Evolutionary conservation across 495 filamentous ascomycete species (phyloP).

Genomic region (Massariosphaeria phaeospora): DNA sequence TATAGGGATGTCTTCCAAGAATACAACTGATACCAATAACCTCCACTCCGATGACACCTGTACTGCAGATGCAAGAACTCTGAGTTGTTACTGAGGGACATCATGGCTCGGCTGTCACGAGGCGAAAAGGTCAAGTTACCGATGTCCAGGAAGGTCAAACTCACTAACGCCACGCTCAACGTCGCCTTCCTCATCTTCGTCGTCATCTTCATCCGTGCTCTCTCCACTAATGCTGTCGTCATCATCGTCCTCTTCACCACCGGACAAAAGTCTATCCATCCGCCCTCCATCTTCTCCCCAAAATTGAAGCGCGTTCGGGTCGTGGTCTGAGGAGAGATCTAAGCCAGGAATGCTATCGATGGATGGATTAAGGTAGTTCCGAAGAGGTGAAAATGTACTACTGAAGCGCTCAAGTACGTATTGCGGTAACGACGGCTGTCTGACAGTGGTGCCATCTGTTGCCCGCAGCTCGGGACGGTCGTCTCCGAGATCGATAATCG

Average conservation of each 20-base stretch:
- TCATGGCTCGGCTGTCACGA: too few relatives aligned
- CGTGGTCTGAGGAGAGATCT: slow-evolving; percentile 22
- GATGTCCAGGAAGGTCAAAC: slow-evolving; percentile 33
- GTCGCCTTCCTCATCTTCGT: slow-evolving; percentile 34
- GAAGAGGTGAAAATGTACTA: slow-evolving; percentile 9
- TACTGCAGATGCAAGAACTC: too few relatives aligned
- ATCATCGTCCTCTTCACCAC: slow-evolving; percentile 31
- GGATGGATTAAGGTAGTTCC: slow-evolving; percentile 20
- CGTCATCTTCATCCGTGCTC: slow-evolving; percentile 30
- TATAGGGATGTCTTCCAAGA: slow-evolving; percentile 1
- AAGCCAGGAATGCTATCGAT: slow-evolving; percentile 15
- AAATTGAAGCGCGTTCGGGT: slow-evolving; percentile 22
- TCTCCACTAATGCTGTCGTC: slow-evolving; percentile 29
- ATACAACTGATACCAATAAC: not conserved
- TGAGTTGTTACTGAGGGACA: too few relatives aligned
- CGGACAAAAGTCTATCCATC: slow-evolving; percentile 18
- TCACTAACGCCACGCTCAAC: slow-evolving; percentile 31
- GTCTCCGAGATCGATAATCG: slow-evolving; percentile 20
- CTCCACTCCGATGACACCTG: not conserved
- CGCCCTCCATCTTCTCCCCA: slow-evolving; percentile 34
- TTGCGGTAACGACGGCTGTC: slow-evolving; percentile 22
- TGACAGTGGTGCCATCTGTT: slow-evolving; percentile 19
- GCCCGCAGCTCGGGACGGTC: slow-evolving; percentile 16
- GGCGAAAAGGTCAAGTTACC: slow-evolving; percentile 17
- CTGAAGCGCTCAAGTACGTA: slow-evolving; percentile 26